These are phyloP conservation scores for Carex littledalei DNA, from an alignment of 176 grass and related monocot species.

Conservation along the genomic window DNA sequence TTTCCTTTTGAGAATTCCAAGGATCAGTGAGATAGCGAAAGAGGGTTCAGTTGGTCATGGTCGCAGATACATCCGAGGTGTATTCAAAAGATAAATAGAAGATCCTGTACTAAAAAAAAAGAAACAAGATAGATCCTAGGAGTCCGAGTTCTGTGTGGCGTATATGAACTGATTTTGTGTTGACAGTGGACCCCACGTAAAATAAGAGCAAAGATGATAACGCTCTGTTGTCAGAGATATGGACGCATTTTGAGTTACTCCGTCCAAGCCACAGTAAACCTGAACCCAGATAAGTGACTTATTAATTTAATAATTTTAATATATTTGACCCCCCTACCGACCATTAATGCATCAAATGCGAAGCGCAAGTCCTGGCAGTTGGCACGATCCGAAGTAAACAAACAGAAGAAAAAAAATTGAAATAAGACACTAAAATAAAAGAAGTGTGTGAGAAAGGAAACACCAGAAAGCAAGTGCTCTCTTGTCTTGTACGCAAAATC, in stretches of 20 bases:
- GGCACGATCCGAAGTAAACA: background rate
- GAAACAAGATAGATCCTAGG: background rate
- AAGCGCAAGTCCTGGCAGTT: background rate
- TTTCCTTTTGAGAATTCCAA: background rate
- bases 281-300: background rate
- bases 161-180: background rate
- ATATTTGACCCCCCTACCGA: background rate
- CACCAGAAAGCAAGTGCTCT: background rate
- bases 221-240: background rate
- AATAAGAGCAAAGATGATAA: background rate
- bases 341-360: background rate
- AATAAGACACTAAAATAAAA: background rate
- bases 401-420: background rate
- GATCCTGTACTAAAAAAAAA: background rate
- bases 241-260: no score
- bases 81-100: background rate
- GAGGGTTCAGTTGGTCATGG: background rate
- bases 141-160: background rate
- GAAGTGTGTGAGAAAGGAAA: background rate
- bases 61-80: background rate
- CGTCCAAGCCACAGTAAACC: background rate
- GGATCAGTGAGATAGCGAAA: background rate
- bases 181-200: background rate
- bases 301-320: background rate
- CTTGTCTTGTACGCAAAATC: constrained; percentile 21